Evolutionary conservation across 768 basidiomycete genomes (phyloP).

Genomic region (Termitomyces sp.): DNA sequence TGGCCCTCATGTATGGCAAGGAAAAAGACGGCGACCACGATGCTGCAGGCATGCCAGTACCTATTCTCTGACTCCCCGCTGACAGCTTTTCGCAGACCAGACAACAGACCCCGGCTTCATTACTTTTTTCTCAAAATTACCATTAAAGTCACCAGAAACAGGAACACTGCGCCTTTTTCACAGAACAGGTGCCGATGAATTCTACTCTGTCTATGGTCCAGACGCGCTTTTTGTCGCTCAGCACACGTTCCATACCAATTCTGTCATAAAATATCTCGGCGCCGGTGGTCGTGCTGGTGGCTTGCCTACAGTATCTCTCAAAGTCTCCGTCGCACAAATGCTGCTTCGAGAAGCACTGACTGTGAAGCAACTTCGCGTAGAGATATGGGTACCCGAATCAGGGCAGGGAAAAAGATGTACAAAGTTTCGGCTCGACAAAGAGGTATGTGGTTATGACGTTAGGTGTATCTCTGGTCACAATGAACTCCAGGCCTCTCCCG

Average conservation of each 20-base stretch:
- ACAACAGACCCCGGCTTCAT: conserved; percentile 78
- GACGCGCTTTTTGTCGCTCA: conserved; percentile 89
- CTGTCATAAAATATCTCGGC: conserved; percentile 91
- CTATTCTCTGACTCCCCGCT: not conserved
- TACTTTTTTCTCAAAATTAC: conserved; percentile 60
- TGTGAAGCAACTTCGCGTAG: conserved; percentile 82
- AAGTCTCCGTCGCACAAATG: conserved; percentile 68
- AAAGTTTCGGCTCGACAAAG: conserved; percentile 79
- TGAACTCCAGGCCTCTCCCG: conserved; percentile 44
- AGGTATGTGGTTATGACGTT: conserved; percentile 40
- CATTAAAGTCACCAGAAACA: conserved; percentile 63
- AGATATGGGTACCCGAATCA: conserved; percentile 81
- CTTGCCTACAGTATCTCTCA: conserved; percentile 77
- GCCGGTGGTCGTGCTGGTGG: conserved; percentile 51
- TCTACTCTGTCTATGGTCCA: conserved; percentile 83
- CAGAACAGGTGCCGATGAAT: conserved; percentile 57
- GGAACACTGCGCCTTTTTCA: conserved; percentile 89
- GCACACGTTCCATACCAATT: conserved; percentile 81
- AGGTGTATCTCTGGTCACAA: not conserved
- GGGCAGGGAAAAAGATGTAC: conserved; percentile 71
- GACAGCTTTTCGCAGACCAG: conserved; percentile 39
- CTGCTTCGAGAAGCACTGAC: conserved; percentile 91
- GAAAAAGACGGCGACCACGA: conserved; percentile 48
- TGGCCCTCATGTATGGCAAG: conserved; percentile 64
- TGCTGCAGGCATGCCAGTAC: conserved; percentile 8